These are phyloP conservation scores for Schizopora paradoxa DNA, from an alignment of 1,284 basidiomycete genomes.

Conservation along the genomic window DNA sequence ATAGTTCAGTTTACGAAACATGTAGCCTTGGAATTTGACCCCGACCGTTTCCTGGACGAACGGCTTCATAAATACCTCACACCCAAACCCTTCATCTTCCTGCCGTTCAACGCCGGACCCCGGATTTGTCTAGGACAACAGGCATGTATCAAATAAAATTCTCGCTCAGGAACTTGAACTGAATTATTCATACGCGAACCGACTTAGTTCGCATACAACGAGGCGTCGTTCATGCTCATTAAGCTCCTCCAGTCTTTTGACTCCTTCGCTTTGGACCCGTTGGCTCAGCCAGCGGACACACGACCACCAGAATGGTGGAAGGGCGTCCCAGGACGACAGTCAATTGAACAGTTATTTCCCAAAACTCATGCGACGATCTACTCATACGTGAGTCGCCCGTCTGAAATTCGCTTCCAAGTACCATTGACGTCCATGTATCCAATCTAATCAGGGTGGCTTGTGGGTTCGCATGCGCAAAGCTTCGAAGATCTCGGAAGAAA, in stretches of 20 bases:
- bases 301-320: constrained; percentile 27
- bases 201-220: constrained; percentile 37
- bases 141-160: background rate
- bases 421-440: background rate
- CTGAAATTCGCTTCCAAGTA: background rate
- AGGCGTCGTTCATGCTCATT: constrained; percentile 35
- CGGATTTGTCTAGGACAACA: constrained; percentile 14
- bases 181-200: background rate
- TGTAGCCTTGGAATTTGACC: constrained; percentile 33
- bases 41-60: constrained; percentile 36
- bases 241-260: constrained; percentile 35
- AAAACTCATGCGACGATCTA: constrained; percentile 15
- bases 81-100: constrained; percentile 34
- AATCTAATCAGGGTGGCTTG: constrained; percentile 6
- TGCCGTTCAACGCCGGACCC: constrained; percentile 33
- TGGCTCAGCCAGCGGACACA: constrained; percentile 24
- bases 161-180: background rate
- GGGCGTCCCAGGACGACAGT: constrained; percentile 8
- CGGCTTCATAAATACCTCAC: constrained; percentile 27
- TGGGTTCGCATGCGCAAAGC: constrained; percentile 13
- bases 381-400: constrained; percentile 10
- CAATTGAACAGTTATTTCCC: constrained; percentile 10
- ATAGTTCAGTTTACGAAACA: no score
- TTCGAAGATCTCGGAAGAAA: background rate
- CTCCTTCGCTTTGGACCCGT: constrained; percentile 27